These are phyloP conservation scores for Tolypocladium endophyticum DNA, from an alignment of 2,329 filamentous ascomycete species.

Conservation along the genomic window DNA sequence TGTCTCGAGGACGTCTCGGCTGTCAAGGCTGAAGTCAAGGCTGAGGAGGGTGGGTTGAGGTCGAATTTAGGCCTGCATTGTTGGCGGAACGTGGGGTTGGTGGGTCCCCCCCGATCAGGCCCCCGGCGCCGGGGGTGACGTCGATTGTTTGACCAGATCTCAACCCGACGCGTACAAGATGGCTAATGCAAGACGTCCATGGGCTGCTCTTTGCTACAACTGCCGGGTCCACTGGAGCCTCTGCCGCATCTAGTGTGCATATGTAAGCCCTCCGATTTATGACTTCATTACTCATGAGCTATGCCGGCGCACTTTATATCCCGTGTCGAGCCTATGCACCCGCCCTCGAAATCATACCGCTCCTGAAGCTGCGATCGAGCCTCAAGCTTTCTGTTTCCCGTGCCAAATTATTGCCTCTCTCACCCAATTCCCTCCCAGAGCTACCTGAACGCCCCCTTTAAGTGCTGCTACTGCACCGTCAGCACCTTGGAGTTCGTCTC, in stretches of 20 bases:
- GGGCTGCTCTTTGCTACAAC: background rate
- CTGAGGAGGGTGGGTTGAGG: background rate
- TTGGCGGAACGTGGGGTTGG: background rate
- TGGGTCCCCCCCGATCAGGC: background rate
- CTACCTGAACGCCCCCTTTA: background rate
- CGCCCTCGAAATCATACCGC: background rate
- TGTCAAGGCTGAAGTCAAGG: background rate
- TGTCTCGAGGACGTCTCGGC: background rate
- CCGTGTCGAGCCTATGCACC: background rate
- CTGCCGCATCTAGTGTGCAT: background rate
- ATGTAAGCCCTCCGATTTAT: background rate
- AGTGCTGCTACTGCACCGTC: constrained; percentile 29
- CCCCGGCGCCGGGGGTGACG: background rate
- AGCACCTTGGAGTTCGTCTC: constrained; percentile 35
- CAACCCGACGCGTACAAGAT: background rate
- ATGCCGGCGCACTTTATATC: background rate
- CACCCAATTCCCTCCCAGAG: background rate
- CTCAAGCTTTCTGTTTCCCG: background rate
- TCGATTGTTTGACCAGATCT: background rate
- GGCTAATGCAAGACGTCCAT: background rate
- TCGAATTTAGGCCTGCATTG: background rate
- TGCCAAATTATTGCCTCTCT: too few relatives aligned
- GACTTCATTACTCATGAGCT: background rate
- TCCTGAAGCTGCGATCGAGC: background rate
- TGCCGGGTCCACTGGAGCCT: background rate